A percentile compares a stretch with the other conserved stretches of the same genome.
phyloP scores from a whole-genome alignment of 148 eudicot genomes.

The Talinum fruticosum region DNA sequence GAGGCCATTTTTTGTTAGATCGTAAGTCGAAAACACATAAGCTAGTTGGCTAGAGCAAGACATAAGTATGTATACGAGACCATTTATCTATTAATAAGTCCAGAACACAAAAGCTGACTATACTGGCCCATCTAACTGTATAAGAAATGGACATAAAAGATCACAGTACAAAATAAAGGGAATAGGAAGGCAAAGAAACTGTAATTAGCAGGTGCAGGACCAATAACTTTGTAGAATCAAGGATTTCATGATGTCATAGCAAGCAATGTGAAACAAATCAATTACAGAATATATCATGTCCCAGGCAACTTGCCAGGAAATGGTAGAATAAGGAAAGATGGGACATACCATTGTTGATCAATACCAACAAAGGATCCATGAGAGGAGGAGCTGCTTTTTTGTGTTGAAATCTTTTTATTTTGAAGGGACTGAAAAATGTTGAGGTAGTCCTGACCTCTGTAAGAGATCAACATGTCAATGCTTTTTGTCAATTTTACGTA shows the following conservation, averaged over 20 bases:
- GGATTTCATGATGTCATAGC: slow-evolving; percentile 10
- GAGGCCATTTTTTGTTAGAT: not conserved
- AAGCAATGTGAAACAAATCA: slow-evolving; percentile 26
- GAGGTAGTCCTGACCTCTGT: slow-evolving; percentile 11
- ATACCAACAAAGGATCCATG: slow-evolving; percentile 22
- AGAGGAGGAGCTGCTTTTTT: slow-evolving; percentile 25
- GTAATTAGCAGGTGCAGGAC: slow-evolving; percentile 2
- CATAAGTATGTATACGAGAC: not conserved
- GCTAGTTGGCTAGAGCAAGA: not conserved
- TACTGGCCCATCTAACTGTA: not conserved
- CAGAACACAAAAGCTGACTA: not conserved
- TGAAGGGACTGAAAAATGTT: slow-evolving; percentile 25
- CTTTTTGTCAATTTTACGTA: not conserved
- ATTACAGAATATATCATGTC: slow-evolving; percentile 19
- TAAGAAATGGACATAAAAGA: not conserved
- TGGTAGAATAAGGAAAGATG: slow-evolving; percentile 26
- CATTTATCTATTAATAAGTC: not conserved
- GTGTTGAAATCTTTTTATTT: slow-evolving; percentile 21
- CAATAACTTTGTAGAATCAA: slow-evolving; percentile 1
- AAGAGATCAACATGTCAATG: slow-evolving; percentile 10
- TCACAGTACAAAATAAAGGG: not conserved
- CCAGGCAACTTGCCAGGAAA: slow-evolving; percentile 25
- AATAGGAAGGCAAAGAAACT: not conserved
- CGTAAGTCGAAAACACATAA: not conserved
- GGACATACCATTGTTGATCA: slow-evolving; percentile 20